Evolutionary conservation across 2,329 filamentous ascomycete genomes (phyloP), one percentile per base, ranked within the genome.

Genomic region (Neofusicoccum umdonicola): DNA sequence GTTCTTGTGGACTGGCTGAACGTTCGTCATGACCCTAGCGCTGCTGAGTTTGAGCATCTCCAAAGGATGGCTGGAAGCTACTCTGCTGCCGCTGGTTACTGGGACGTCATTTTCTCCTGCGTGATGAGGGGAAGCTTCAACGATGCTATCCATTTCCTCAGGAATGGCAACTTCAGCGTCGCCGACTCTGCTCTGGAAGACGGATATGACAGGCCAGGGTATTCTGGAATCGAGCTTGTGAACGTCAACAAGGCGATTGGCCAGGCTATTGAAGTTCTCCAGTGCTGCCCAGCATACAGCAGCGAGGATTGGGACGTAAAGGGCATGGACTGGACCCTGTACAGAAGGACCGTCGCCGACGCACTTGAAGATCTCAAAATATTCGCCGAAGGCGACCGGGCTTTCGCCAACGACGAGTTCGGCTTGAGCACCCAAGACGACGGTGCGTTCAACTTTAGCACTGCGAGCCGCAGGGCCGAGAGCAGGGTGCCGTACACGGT

Each of bases 401-500:
- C 79, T 1, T 71, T 78, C n/a, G 71, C 74, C 22, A 78, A 83
- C 13, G 71, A 78, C 42, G 80, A 81, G 66, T 83, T 83, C 66
- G 81, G 80, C 79, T 74, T 60, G 74, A 17, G 60, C 44, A 71
- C 75, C 2, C 70, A 72, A 11, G 70, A 76, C 45, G 77, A 77
- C 66, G 74, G 74, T 56, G 73, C 76, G n/a, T 88, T 80, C 71
- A 88, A 88, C 5, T 88, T 90, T 62, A 86, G 84, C 76, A 90
- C 83, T 78, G 90, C 77, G 74, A 91, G 80, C 61, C 82, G 84
- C 56, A 91, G 90, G 77, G 93, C 92, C 1, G 91, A 93, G 71
- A 96, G 91, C 72, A 88, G 89, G 69, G 89, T 97, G 39, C 94
- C 93, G 0, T 97, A 91, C 91, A 87, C 90, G 27, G 87, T 98